These are phyloP conservation scores for Apiospora phragmitis DNA, from an alignment of 2,329 filamentous ascomycete genomes.

Conservation along the genomic window DNA sequence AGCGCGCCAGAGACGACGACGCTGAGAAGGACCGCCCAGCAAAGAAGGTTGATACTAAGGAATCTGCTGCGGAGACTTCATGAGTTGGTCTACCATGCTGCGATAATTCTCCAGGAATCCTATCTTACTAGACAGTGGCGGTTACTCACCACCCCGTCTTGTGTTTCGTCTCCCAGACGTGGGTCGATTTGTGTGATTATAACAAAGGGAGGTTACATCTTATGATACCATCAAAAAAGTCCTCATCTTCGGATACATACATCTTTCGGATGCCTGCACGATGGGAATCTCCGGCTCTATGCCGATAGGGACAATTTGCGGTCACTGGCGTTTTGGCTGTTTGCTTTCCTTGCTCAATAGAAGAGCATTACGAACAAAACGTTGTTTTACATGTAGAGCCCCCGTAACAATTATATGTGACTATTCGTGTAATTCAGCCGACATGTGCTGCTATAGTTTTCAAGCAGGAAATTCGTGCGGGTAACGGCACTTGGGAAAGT, in stretches of 20 bases:
- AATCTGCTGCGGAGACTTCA: slow-evolving; percentile 27
- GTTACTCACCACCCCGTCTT: background rate
- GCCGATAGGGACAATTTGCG: slow-evolving; percentile 12
- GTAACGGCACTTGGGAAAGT: background rate
- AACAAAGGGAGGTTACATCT: background rate
- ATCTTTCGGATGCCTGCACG: background rate
- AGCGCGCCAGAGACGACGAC: slow-evolving; percentile 55
- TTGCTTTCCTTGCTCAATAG: slow-evolving; percentile 12
- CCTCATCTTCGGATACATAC: background rate
- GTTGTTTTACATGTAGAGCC: background rate
- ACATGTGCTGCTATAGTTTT: background rate
- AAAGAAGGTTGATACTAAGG: slow-evolving; percentile 64
- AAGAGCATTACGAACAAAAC: background rate
- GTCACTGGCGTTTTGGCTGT: slow-evolving; percentile 8
- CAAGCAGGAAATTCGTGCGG: background rate
- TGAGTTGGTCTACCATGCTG: slow-evolving; percentile 14
- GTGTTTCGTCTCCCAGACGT: background rate
- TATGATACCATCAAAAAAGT: slow-evolving; percentile 7
- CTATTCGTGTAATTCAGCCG: background rate
- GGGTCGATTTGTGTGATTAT: slow-evolving; percentile 1
- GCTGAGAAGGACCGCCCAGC: slow-evolving; percentile 47
- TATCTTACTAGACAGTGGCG: background rate
- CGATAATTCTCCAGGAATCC: background rate
- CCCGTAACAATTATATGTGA: background rate
- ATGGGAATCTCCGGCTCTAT: background rate